These are phyloP conservation scores for Tricholoma sp. DNA, from an alignment of 768 basidiomycete species.

Conservation along the genomic window DNA sequence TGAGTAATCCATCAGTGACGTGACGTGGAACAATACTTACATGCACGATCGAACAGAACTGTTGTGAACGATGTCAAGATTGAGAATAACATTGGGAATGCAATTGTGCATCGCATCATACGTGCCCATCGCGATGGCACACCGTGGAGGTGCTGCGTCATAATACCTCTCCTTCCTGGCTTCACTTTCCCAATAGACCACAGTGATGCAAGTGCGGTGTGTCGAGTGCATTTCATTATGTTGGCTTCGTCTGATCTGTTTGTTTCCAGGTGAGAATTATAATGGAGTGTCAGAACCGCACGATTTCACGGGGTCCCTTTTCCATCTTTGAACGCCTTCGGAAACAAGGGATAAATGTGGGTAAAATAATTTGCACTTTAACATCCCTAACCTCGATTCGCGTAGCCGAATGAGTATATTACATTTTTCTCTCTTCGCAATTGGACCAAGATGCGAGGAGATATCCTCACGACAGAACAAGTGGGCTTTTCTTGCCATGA, in stretches of 20 bases:
- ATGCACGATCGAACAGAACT: conserved; percentile 44
- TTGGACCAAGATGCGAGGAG: conserved; percentile 88
- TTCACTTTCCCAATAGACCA: conserved; percentile 93
- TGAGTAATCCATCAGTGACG: conserved; percentile 30
- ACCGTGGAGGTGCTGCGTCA: conserved; percentile 88
- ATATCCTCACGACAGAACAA: conserved; percentile 83
- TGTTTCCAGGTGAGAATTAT: conserved; percentile 78
- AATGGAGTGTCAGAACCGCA: conserved; percentile 89
- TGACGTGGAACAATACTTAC: neutral
- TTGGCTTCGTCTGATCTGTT: conserved; percentile 1
- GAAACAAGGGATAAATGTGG: conserved; percentile 84
- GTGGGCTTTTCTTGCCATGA: conserved; percentile 29
- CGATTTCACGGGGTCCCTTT: conserved; percentile 81
- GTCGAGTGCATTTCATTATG: conserved; percentile 22
- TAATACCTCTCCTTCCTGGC: conserved; percentile 90
- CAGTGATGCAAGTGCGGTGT: conserved; percentile 84
- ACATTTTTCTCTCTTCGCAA: conserved; percentile 85
- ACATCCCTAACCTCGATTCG: conserved; percentile 7
- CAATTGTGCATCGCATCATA: conserved; percentile 85
- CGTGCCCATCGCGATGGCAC: conserved; percentile 77
- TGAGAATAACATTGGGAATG: conserved; percentile 94
- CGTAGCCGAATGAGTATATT: conserved; percentile 88
- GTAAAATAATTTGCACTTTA: conserved; percentile 18
- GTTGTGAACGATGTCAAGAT: conserved; percentile 78
- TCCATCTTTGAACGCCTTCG: conserved; percentile 86